Evolutionary conservation across 805 yeast genomes (phyloP).

Genomic region (Ogataea naganishii): DNA sequence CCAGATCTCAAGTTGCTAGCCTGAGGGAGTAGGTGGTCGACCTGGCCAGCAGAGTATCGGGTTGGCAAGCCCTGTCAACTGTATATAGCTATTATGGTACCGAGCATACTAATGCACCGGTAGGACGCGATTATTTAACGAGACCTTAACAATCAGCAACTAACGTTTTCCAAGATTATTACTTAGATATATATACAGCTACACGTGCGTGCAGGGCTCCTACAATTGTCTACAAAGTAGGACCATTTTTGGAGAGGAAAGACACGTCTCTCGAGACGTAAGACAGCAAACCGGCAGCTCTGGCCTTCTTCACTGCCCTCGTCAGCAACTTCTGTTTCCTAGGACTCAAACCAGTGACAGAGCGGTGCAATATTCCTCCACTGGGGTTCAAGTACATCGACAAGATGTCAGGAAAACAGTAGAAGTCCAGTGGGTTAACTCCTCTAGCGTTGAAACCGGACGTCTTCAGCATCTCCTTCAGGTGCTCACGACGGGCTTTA

Average conservation of each 20-base stretch:
- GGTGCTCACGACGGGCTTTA: slow-evolving; percentile 13
- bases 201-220: slow-evolving; percentile 4
- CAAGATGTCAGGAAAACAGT: slow-evolving; percentile 62
- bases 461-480: slow-evolving; percentile 18
- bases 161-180: neutral
- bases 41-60: too few relatives aligned
- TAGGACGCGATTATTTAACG: too few relatives aligned
- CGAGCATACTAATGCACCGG: too few relatives aligned
- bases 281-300: slow-evolving; percentile 73
- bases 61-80: too few relatives aligned
- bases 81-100: too few relatives aligned
- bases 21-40: too few relatives aligned
- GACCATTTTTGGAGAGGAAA: slow-evolving; percentile 24
- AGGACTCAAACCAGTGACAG: slow-evolving; percentile 57
- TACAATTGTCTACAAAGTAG: slow-evolving; percentile 10
- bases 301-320: slow-evolving; percentile 71
- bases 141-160: neutral
- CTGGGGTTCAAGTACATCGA: slow-evolving; percentile 58
- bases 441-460: slow-evolving; percentile 29
- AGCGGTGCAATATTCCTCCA: slow-evolving; percentile 71
- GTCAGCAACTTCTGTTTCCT: slow-evolving; percentile 64
- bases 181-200: slow-evolving; percentile 1
- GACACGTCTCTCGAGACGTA: slow-evolving; percentile 58
- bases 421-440: slow-evolving; percentile 61
- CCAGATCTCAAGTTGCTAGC: slow-evolving; percentile 17